Percentiles rank a stretch among this genome's conserved stretches.
These are phyloP conservation scores for Tetrapisispora phaffii DNA, from an alignment of 805 yeast species.

Conservation along the genomic window DNA sequence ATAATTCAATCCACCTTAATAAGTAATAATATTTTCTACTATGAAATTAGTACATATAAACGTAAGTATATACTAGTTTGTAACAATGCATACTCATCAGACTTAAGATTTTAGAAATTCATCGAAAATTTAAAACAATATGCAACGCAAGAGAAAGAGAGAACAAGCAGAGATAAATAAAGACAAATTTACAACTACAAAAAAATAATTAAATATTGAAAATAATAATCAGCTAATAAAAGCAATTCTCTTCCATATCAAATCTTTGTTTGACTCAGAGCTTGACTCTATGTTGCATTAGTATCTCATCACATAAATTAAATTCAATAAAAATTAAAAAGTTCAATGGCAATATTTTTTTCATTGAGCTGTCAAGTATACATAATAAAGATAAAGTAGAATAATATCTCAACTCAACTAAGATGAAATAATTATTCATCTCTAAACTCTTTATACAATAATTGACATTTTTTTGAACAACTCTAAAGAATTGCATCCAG, in stretches of 20 bases:
- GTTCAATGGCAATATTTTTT: neutral
- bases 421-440: neutral
- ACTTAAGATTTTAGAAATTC: too few species aligned
- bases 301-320: slow-evolving; percentile 53
- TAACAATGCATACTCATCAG: neutral
- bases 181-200: neutral
- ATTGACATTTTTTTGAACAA: neutral
- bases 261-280: slow-evolving; percentile 50
- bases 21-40: neutral
- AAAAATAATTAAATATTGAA: neutral
- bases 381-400: neutral
- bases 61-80: neutral
- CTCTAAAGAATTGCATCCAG: slow-evolving; percentile 18
- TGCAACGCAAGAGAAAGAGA: neutral
- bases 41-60: neutral
- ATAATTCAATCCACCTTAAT: neutral
- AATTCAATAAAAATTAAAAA: neutral
- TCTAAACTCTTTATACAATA: neutral
- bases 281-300: slow-evolving; percentile 84
- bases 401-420: slow-evolving; percentile 2
- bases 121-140: too few species aligned
- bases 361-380: too few species aligned
- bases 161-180: neutral
- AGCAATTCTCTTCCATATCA: slow-evolving; percentile 63
- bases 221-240: slow-evolving; percentile 19